A percentile compares a stretch with the other conserved stretches of the same genome.
These are phyloP conservation scores for Coemansia sp. DNA, from an alignment of 192 early-diverging fungal species.

Conservation along the genomic window DNA sequence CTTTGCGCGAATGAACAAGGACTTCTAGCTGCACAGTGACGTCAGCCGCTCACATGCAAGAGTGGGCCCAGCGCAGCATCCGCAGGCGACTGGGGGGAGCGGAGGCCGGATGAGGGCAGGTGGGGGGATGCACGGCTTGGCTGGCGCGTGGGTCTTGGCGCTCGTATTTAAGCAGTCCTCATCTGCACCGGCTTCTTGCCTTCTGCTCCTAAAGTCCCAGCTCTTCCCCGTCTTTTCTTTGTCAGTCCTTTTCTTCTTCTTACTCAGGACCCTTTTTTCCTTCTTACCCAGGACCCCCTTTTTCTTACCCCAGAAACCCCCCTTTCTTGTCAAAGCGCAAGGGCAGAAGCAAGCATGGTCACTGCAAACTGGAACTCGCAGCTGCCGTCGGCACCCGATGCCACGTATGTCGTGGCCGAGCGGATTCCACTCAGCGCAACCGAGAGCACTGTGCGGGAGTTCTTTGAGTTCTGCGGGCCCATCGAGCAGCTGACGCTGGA, in stretches of 20 bases:
- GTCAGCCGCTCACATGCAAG: background rate
- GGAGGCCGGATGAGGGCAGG: background rate
- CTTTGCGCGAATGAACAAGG: conserved; percentile 30
- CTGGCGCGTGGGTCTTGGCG: background rate
- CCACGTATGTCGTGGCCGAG: conserved; percentile 24
- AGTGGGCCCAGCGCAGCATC: background rate
- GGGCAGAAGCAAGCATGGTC: conserved; percentile 11
- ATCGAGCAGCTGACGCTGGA: conserved; percentile 31
- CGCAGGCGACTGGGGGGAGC: too few species aligned
- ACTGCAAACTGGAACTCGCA: conserved; percentile 26
- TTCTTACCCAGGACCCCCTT: too few species aligned
- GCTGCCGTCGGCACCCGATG: conserved; percentile 13
- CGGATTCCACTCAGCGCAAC: conserved; percentile 19
- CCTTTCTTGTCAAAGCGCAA: background rate
- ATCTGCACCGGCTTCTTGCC: too few species aligned
- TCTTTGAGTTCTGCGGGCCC: conserved; percentile 37
- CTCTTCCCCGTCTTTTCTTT: background rate
- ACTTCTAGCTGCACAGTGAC: conserved; percentile 2
- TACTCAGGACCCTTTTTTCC: background rate
- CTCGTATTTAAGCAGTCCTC: too few species aligned
- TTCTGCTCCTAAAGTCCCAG: background rate
- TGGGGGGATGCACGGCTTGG: background rate
- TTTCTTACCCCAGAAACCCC: too few species aligned
- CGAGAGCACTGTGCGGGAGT: conserved; percentile 23
- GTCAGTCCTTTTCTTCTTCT: background rate